Conservation (phyloP, 768 basidiomycete species). For the Cyathus striatus region DNA sequence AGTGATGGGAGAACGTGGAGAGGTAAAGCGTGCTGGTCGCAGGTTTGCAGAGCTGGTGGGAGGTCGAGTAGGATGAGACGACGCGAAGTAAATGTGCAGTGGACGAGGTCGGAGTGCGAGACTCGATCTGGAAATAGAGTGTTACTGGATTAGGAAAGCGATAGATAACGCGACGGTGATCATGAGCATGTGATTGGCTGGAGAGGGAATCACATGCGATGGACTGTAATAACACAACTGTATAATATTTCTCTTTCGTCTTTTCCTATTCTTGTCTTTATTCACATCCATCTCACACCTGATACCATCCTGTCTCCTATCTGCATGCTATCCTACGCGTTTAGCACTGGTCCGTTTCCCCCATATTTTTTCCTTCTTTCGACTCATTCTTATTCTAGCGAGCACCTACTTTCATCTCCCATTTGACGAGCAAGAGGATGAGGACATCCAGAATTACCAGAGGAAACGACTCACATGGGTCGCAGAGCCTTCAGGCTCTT, state of each 20-base stretch:
- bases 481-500: conserved; percentile 25
- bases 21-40: conserved; percentile 55
- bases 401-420: conserved; percentile 62
- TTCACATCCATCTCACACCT: not conserved
- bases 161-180: too few relatives aligned
- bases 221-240: too few relatives aligned
- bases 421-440: conserved; percentile 51
- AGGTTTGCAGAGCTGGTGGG: conserved; percentile 46
- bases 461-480: conserved; percentile 47
- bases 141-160: not conserved
- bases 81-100: too few relatives aligned
- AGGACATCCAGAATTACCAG: conserved; percentile 38
- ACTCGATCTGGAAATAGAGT: conserved; percentile 18
- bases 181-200: too few relatives aligned
- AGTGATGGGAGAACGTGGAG: conserved; percentile 90
- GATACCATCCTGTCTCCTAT: not conserved
- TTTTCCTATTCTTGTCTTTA: not conserved
- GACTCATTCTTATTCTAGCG: conserved; percentile 25
- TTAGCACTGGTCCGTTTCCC: conserved; percentile 33
- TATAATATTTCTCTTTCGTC: too few relatives aligned
- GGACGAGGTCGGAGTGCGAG: too few relatives aligned
- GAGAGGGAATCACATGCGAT: not conserved
- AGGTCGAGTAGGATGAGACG: too few relatives aligned
- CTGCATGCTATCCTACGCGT: conserved; percentile 42
- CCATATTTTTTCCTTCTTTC: not conserved